Evolutionary conservation across 305 asterid genomes (phyloP).

Genomic region (Ruellia speciosa): DNA sequence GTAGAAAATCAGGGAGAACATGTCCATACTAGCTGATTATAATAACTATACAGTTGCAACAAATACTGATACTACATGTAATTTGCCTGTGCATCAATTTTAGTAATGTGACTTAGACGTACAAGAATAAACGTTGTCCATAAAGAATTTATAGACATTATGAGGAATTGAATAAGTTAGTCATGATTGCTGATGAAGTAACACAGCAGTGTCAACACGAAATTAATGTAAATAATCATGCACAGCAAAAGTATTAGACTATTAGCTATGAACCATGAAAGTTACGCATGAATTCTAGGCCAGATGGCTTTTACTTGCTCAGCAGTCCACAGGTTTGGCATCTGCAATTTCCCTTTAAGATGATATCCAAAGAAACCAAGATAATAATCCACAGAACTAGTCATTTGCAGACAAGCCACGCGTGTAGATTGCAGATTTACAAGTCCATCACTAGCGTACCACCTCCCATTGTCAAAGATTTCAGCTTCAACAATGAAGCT

Average conservation of each 20-base stretch:
- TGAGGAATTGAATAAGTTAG: not conserved
- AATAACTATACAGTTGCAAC: not conserved
- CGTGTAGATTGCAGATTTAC: conserved; percentile 46
- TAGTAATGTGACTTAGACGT: conserved; percentile 1
- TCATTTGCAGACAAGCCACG: conserved; percentile 46
- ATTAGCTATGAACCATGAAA: not conserved
- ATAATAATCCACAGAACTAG: conserved; percentile 41
- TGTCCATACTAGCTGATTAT: not conserved
- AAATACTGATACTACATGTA: not conserved
- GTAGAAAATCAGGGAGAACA: not conserved
- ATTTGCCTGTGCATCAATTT: not conserved
- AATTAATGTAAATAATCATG: conserved; percentile 4
- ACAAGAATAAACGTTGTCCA: not conserved
- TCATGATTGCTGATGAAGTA: conserved; percentile 3
- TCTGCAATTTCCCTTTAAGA: conserved; percentile 56
- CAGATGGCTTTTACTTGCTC: conserved; percentile 53
- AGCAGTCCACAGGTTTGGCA: conserved; percentile 89
- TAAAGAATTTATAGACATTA: conserved; percentile 2
- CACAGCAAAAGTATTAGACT: not conserved
- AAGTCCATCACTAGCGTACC: conserved; percentile 33
- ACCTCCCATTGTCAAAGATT: conserved; percentile 60
- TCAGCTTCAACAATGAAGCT: conserved; percentile 73
- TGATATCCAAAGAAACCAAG: conserved; percentile 74
- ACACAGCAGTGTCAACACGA: not conserved
- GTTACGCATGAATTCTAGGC: conserved; percentile 13